Evolutionary conservation across 768 basidiomycete genomes (phyloP).

Genomic region (Tulasnella calospora): DNA sequence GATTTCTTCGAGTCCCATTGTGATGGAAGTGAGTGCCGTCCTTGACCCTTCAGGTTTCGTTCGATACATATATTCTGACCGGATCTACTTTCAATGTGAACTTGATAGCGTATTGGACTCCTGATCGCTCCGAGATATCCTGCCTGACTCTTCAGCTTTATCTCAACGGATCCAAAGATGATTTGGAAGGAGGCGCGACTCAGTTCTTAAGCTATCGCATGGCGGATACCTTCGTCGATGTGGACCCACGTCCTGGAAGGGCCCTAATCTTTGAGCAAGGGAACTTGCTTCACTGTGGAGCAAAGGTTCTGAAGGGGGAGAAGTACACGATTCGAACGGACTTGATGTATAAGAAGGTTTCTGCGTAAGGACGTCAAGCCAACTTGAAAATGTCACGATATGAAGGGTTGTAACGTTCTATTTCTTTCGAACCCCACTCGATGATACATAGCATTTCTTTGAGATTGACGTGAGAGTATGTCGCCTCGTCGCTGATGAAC

Average conservation of each 20-base stretch:
- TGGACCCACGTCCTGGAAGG: constrained; percentile 23
- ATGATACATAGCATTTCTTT: background rate
- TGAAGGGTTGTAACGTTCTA: background rate
- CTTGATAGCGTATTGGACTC: background rate
- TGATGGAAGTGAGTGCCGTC: constrained; percentile 10
- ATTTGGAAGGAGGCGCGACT: constrained; percentile 26
- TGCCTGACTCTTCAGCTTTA: constrained; percentile 28
- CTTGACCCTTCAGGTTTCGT: background rate
- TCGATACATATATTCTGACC: background rate
- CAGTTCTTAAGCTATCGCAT: constrained; percentile 14
- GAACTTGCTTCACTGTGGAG: constrained; percentile 2
- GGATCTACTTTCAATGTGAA: background rate
- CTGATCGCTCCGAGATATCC: constrained; percentile 23
- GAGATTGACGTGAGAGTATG: background rate
- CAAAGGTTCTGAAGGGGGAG: background rate
- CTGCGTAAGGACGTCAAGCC: background rate
- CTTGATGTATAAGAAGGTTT: background rate
- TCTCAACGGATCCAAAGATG: constrained; percentile 23
- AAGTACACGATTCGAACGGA: constrained; percentile 1
- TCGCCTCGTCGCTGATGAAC: too few species aligned
- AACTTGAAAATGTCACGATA: too few species aligned
- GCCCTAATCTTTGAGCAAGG: constrained; percentile 27
- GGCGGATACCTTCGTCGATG: constrained; percentile 7
- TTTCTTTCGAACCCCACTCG: background rate
- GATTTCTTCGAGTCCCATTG: constrained; percentile 25